Conservation (phyloP, 2,329 filamentous ascomycete genomes). For the Colletotrichum sp. region DNA sequence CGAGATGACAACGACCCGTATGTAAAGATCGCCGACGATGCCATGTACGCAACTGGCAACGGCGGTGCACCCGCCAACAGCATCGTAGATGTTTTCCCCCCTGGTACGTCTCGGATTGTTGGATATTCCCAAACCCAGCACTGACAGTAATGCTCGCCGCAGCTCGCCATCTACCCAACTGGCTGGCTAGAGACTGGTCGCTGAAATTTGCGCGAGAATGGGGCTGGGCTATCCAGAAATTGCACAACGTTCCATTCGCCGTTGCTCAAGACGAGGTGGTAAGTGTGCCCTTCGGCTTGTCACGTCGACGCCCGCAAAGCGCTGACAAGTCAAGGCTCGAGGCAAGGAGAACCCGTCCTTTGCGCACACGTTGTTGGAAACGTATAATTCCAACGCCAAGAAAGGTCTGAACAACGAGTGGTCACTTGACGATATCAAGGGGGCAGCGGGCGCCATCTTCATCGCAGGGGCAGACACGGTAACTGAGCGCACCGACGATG, state of each 20-base stretch:
- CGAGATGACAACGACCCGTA: conserved; percentile 32
- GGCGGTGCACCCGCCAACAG: conserved; percentile 37
- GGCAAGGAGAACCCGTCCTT: conserved; percentile 20
- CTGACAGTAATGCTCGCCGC: conserved; percentile 27
- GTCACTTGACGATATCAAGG: conserved; percentile 47
- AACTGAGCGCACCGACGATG: background rate
- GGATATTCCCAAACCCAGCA: conserved; percentile 9
- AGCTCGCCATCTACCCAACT: conserved; percentile 46
- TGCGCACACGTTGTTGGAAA: conserved; percentile 17
- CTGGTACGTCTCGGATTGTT: conserved; percentile 27
- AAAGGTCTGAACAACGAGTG: conserved; percentile 7
- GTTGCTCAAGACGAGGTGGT: conserved; percentile 31
- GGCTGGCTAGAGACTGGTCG: conserved; percentile 34
- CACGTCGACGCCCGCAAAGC: conserved; percentile 2
- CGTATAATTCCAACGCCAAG: conserved; percentile 6
- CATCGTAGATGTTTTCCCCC: conserved; percentile 53
- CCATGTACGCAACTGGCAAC: conserved; percentile 32
- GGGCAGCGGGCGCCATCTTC: conserved; percentile 52
- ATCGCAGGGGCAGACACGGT: conserved; percentile 53
- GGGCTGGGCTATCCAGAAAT: conserved; percentile 36
- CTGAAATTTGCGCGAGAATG: conserved; percentile 36
- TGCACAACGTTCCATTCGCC: conserved; percentile 37
- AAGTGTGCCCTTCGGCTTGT: conserved; percentile 14
- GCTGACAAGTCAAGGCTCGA: conserved; percentile 12
- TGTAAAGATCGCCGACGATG: conserved; percentile 26